Evolutionary conservation across 176 grass and related monocot species (phyloP).

Genomic region (Oryza brachyantha): DNA sequence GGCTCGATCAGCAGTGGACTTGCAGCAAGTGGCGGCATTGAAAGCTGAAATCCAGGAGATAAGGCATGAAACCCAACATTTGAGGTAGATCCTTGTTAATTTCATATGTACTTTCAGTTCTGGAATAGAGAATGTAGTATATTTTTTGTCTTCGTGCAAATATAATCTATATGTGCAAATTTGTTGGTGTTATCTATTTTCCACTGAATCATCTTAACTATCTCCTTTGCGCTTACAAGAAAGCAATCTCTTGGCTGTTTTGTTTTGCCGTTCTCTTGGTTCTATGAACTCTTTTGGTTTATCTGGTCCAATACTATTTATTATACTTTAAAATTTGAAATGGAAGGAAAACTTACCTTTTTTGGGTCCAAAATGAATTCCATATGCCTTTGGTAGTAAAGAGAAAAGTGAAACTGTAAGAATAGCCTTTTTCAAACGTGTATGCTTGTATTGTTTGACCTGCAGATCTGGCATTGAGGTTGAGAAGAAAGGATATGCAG

Average conservation of each 20-base stretch:
- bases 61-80: conserved; percentile 64
- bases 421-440: conserved; percentile 13
- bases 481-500: conserved; percentile 89
- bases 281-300: conserved; percentile 1
- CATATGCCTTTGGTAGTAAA: not conserved
- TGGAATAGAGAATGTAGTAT: not conserved
- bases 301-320: not conserved
- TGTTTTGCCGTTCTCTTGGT: not conserved
- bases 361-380: conserved; percentile 16
- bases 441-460: conserved; percentile 11
- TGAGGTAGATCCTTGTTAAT: conserved; percentile 50
- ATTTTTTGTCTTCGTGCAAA: not conserved
- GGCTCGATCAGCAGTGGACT: conserved; percentile 48
- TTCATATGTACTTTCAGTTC: not conserved
- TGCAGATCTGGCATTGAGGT: conserved; percentile 69
- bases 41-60: conserved; percentile 72
- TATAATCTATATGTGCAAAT: not conserved
- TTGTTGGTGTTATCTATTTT: not conserved
- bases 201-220: not conserved
- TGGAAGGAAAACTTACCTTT: not conserved
- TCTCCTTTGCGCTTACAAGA: not conserved
- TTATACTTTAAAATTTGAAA: conserved; percentile 3
- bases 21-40: conserved; percentile 63
- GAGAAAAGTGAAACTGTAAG: conserved; percentile 7
- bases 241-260: conserved; percentile 7